Conservation (phyloP, 2,329 filamentous ascomycete species). For the Fusarium papillatum region DNA sequence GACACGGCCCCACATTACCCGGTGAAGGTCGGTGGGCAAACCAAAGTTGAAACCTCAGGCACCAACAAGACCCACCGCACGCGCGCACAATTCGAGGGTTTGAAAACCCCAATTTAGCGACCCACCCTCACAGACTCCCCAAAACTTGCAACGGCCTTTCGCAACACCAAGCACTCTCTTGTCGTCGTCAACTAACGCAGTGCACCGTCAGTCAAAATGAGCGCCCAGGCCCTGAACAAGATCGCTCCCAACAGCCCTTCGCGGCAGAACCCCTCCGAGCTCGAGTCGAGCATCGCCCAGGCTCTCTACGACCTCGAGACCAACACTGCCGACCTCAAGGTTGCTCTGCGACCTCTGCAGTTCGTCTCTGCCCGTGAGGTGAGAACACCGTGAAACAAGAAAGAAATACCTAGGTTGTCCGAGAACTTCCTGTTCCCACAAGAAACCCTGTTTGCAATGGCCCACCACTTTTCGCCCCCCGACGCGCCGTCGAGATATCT, state of each 20-base stretch:
- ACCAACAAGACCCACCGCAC: not conserved
- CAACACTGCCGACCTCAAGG: conserved; percentile 99
- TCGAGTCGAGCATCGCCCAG: conserved; percentile 96
- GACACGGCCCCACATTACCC: not conserved
- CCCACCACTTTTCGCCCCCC: conserved; percentile 45
- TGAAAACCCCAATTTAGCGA: conserved; percentile 59
- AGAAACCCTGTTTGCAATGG: conserved; percentile 50
- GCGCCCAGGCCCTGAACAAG: conserved; percentile 89
- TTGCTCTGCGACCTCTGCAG: conserved; percentile 96
- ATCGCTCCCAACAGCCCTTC: conserved; percentile 98
- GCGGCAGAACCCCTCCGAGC: conserved; percentile 95
- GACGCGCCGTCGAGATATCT: conserved; percentile 41
- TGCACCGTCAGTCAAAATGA: conserved; percentile 68
- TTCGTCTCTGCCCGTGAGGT: conserved; percentile 99
- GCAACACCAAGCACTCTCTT: conserved; percentile 40
- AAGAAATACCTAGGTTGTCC: conserved; percentile 19
- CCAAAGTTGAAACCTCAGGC: conserved; percentile 27
- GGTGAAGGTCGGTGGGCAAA: conserved; percentile 8
- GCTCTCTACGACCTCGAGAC: conserved; percentile 99
- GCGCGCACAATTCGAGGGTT: conserved; percentile 49
- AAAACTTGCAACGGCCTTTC: conserved; percentile 46
- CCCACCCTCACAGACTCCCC: conserved; percentile 39
- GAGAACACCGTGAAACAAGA: conserved; percentile 66
- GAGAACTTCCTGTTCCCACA: conserved; percentile 59
- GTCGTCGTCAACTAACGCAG: conserved; percentile 47